Evolutionary conservation across 2,329 filamentous ascomycete species (phyloP).

Genomic region (Hirsutella rhossiliensis): DNA sequence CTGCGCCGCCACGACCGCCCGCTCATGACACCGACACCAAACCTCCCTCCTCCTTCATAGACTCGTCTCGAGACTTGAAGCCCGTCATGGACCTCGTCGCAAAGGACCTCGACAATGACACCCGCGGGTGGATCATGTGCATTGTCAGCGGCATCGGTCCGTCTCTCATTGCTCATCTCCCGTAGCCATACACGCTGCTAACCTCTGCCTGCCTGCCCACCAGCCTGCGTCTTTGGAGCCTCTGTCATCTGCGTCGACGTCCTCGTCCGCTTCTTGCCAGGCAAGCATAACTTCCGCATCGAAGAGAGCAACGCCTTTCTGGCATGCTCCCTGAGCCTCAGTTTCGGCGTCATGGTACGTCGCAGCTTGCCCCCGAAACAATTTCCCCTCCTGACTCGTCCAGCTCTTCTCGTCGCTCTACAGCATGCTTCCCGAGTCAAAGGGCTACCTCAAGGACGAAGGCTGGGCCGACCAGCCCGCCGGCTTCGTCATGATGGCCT

Average conservation of each 20-base stretch:
- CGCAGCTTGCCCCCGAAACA: not conserved
- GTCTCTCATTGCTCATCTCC: constrained; percentile 14
- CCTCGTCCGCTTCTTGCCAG: constrained; percentile 59
- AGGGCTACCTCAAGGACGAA: constrained; percentile 59
- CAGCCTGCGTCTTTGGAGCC: constrained; percentile 61
- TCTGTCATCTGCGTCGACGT: constrained; percentile 80
- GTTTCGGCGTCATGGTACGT: constrained; percentile 88
- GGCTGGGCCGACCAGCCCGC: constrained; percentile 55
- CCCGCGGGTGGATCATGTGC: constrained; percentile 86
- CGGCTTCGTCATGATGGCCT: constrained; percentile 55
- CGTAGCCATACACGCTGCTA: not conserved
- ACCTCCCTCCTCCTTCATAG: not conserved
- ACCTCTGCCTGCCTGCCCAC: not conserved
- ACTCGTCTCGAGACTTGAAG: not conserved
- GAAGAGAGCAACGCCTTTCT: constrained; percentile 83
- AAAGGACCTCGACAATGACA: constrained; percentile 57
- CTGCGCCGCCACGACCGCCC: too few relatives aligned
- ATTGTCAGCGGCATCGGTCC: constrained; percentile 64
- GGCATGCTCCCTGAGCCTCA: constrained; percentile 78
- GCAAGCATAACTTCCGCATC: constrained; percentile 69
- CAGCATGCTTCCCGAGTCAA: constrained; percentile 84
- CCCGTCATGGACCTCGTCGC: constrained; percentile 24
- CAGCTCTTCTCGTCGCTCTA: constrained; percentile 87
- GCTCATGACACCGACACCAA: too few relatives aligned
- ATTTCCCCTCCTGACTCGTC: not conserved